phyloP scores from a whole-genome alignment of 495 filamentous ascomycete genomes.

The Talaromyces wortmannii region DNA sequence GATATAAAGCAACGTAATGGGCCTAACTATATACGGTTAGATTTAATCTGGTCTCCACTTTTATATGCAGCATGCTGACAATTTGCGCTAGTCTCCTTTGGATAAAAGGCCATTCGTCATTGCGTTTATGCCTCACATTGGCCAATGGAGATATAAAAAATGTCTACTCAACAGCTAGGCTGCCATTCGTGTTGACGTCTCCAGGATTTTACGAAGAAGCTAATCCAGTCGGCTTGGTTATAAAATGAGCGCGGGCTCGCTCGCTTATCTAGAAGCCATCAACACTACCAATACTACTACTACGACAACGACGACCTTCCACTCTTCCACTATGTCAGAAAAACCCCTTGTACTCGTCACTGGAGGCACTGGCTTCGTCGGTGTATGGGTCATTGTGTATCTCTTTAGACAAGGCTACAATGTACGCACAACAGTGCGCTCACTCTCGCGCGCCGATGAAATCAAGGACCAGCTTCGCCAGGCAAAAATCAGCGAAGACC shows the following conservation, averaged over 20 bases:
- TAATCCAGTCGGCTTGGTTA: too few relatives aligned
- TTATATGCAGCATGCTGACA: constrained; percentile 2
- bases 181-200: too few relatives aligned
- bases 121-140: too few relatives aligned
- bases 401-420: neutral
- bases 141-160: too few relatives aligned
- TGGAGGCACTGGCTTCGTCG: constrained; percentile 1
- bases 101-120: neutral
- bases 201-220: too few relatives aligned
- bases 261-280: too few relatives aligned
- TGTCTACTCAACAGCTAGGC: too few relatives aligned
- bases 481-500: neutral
- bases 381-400: neutral
- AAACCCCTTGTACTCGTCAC: constrained; percentile 1
- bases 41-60: neutral
- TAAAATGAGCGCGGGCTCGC: too few relatives aligned
- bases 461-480: neutral
- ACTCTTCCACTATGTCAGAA: neutral
- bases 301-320: too few relatives aligned
- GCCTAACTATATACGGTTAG: neutral
- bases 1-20: too few relatives aligned
- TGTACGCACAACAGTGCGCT: constrained; percentile 1
- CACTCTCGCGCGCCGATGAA: neutral
- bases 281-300: too few relatives aligned
- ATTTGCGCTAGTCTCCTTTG: neutral